These are phyloP conservation scores for Rhizopus stolonifer DNA, from an alignment of 371 early-diverging fungal species.

Conservation along the genomic window DNA sequence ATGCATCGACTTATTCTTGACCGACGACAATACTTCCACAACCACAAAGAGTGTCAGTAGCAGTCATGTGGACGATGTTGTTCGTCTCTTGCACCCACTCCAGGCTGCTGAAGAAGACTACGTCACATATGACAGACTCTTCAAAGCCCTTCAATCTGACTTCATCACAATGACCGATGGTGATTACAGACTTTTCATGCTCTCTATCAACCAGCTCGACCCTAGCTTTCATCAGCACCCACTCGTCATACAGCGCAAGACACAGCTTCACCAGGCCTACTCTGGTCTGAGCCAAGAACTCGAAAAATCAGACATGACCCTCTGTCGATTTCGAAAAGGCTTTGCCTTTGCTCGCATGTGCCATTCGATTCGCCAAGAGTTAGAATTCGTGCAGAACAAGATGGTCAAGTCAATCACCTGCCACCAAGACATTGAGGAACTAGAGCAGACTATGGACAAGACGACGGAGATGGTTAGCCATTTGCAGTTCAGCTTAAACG, in stretches of 20 bases:
- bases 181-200: constrained; percentile 19
- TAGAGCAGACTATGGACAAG: constrained; percentile 34
- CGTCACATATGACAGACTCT: constrained; percentile 31
- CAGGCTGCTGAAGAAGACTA: constrained; percentile 44
- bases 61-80: constrained; percentile 7
- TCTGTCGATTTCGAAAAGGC: constrained; percentile 29
- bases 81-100: constrained; percentile 36
- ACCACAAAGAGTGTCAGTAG: constrained; percentile 7
- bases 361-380: constrained; percentile 36
- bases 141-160: constrained; percentile 34
- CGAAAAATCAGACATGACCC: constrained; percentile 21
- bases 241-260: constrained; percentile 14
- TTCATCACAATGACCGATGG: constrained; percentile 29
- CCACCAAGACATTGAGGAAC: constrained; percentile 38
- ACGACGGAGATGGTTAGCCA: constrained; percentile 27
- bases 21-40: constrained; percentile 22
- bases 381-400: constrained; percentile 44
- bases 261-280: constrained; percentile 23
- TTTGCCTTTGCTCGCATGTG: constrained; percentile 35
- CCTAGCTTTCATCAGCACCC: constrained; percentile 20
- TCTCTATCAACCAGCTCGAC: constrained; percentile 6
- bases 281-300: constrained; percentile 17
- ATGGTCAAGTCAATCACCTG: constrained; percentile 42
- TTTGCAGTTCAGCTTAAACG: constrained; percentile 22
- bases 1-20: constrained; percentile 13